Evolutionary conservation across 2,329 filamentous ascomycete species (phyloP).

Genomic region (Emmonsia crescens): DNA sequence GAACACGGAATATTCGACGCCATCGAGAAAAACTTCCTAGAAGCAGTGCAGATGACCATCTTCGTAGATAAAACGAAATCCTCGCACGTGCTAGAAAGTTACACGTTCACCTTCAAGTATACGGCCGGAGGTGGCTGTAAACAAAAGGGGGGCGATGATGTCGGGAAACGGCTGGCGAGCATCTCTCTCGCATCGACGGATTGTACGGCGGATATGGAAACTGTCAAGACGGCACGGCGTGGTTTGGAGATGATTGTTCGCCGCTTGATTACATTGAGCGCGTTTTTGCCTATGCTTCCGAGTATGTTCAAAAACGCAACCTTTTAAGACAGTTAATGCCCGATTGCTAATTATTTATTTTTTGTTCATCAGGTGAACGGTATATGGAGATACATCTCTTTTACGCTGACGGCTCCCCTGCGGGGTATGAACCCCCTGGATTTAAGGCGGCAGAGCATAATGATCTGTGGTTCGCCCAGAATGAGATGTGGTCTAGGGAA

Average conservation of each 20-base stretch:
- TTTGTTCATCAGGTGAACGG: constrained; percentile 22
- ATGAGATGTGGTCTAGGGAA: constrained; percentile 29
- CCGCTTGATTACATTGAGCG: constrained; percentile 28
- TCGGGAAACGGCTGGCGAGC: constrained; percentile 21
- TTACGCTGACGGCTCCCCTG: constrained; percentile 32
- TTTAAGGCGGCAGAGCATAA: constrained; percentile 24
- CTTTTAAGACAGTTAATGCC: not conserved
- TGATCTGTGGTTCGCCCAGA: constrained; percentile 26
- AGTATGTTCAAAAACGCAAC: constrained; percentile 20
- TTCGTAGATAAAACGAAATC: constrained; percentile 29
- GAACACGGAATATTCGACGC: constrained; percentile 41
- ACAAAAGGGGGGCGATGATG: constrained; percentile 12
- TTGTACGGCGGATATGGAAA: constrained; percentile 24
- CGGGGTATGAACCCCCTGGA: constrained; percentile 32
- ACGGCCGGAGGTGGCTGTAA: constrained; percentile 18
- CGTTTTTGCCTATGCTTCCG: constrained; percentile 32
- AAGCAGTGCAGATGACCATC: constrained; percentile 38
- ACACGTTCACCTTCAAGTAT: constrained; percentile 41
- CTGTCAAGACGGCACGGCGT: constrained; percentile 29
- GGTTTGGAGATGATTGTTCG: constrained; percentile 36
- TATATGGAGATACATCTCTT: constrained; percentile 36
- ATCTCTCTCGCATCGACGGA: constrained; percentile 21
- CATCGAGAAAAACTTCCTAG: constrained; percentile 32
- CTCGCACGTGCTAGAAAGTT: constrained; percentile 37
- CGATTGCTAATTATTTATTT: constrained; percentile 4